These are phyloP conservation scores for Phialocephala subalpina DNA, from an alignment of 2,329 filamentous ascomycete species.

Conservation along the genomic window DNA sequence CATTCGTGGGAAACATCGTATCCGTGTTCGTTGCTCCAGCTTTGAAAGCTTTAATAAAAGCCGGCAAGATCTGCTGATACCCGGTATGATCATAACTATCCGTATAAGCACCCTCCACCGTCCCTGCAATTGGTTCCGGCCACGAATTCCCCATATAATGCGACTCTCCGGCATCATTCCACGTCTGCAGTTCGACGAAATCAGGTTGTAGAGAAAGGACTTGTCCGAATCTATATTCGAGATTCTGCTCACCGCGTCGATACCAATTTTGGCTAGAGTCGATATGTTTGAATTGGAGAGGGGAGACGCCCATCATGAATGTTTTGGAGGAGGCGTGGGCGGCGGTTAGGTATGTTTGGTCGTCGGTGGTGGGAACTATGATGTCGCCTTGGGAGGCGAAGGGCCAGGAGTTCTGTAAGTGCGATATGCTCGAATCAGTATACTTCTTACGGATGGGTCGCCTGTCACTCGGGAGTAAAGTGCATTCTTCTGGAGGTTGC, in stretches of 20 bases:
- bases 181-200: conserved; percentile 50
- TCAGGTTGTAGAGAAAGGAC: conserved; percentile 46
- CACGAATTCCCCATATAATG: conserved; percentile 52
- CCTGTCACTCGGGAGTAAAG: too few species aligned
- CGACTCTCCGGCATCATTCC: conserved; percentile 50
- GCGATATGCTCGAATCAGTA: too few species aligned
- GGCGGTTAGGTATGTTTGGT: conserved; percentile 41
- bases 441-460: too few species aligned
- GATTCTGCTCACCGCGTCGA: conserved; percentile 33
- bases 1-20: conserved; percentile 35
- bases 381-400: conserved; percentile 21
- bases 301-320: conserved; percentile 50
- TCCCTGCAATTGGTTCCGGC: conserved; percentile 43
- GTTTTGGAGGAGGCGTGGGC: conserved; percentile 44
- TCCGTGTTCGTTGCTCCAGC: conserved; percentile 36
- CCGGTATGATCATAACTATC: conserved; percentile 46
- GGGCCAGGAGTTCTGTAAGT: conserved; percentile 33
- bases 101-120: conserved; percentile 40
- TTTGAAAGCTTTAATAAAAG: conserved; percentile 50
- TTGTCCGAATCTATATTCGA: conserved; percentile 44
- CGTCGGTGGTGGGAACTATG: conserved; percentile 33
- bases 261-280: conserved; percentile 43
- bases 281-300: conserved; percentile 50
- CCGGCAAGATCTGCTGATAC: conserved; percentile 45
- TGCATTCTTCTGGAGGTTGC: too few species aligned